Conservation (phyloP, 257 asterid genomes). For the Nicotiana benthamiana region DNA sequence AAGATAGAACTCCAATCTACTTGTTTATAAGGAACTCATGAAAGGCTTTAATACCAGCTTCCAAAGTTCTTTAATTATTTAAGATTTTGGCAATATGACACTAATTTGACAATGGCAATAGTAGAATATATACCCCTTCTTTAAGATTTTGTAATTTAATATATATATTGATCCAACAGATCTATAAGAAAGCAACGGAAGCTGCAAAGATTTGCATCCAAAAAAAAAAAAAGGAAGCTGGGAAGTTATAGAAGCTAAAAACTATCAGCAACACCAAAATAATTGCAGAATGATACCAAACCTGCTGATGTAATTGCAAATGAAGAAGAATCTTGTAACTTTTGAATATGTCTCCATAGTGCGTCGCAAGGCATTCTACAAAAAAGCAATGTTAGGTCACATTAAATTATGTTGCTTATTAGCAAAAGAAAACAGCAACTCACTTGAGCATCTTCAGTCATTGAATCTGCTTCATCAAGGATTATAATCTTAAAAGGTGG, state of each 20-base stretch:
- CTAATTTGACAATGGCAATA: not conserved
- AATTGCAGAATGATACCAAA: conserved; percentile 6
- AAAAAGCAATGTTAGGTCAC: conserved; percentile 3
- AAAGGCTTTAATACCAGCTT: not conserved
- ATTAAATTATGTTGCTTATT: not conserved
- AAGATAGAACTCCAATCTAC: not conserved
- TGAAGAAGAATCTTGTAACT: conserved; percentile 96
- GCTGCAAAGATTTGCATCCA: not conserved
- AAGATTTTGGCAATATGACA: not conserved
- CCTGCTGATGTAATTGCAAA: conserved; percentile 98
- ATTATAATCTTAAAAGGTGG: conserved; percentile 91
- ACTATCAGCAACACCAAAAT: not conserved
- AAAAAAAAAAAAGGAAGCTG: not conserved
- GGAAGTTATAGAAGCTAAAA: not conserved
- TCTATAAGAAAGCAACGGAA: not conserved
- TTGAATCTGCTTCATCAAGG: conserved; percentile 99
- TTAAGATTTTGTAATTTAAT: too few species aligned
- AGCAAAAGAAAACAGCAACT: conserved; percentile 12
- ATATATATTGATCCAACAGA: not conserved
- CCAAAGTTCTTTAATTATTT: not conserved
- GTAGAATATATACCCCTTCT: not conserved
- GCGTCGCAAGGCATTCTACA: conserved; percentile 93
- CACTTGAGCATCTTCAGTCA: conserved; percentile 99
- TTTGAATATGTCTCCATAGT: conserved; percentile 95
- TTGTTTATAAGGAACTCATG: not conserved